Percentiles rank a stretch among this genome's conserved stretches.
Evolutionary conservation across 2,329 filamentous ascomycete species (phyloP).

Genomic region (Apiospora phragmitis): DNA sequence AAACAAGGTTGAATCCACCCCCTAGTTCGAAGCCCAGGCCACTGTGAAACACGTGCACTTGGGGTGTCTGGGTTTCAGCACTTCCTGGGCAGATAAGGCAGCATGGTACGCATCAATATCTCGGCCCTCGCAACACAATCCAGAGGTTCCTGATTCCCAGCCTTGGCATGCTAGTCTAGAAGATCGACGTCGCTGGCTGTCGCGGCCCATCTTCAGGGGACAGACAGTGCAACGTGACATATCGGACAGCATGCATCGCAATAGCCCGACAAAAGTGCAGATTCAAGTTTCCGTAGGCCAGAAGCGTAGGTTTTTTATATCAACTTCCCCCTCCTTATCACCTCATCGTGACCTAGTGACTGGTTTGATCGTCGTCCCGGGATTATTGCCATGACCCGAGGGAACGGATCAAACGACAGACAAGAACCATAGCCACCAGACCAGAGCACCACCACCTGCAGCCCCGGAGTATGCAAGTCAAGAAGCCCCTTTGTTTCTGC

Average conservation of each 20-base stretch:
- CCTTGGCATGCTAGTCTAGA: neutral
- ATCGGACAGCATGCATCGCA: neutral
- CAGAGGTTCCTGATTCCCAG: neutral
- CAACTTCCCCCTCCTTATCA: neutral
- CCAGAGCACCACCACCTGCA: neutral
- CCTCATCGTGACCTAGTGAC: neutral
- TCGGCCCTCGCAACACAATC: too few relatives aligned
- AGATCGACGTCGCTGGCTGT: neutral
- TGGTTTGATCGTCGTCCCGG: neutral
- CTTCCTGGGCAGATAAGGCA: neutral
- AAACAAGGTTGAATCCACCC: conserved; percentile 4
- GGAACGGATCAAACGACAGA: neutral
- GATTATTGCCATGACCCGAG: neutral
- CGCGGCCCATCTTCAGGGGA: neutral
- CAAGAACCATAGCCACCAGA: neutral
- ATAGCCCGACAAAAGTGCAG: neutral
- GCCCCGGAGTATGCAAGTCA: neutral
- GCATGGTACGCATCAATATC: neutral
- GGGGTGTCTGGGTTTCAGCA: neutral
- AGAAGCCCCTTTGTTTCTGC: neutral
- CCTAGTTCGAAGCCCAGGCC: neutral
- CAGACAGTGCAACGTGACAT: neutral
- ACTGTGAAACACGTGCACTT: conserved; percentile 1
- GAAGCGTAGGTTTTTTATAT: neutral
- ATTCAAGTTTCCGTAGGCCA: neutral